Conservation (phyloP, 352 stramenopile genomes). For the Globisporangium mamillatum region DNA sequence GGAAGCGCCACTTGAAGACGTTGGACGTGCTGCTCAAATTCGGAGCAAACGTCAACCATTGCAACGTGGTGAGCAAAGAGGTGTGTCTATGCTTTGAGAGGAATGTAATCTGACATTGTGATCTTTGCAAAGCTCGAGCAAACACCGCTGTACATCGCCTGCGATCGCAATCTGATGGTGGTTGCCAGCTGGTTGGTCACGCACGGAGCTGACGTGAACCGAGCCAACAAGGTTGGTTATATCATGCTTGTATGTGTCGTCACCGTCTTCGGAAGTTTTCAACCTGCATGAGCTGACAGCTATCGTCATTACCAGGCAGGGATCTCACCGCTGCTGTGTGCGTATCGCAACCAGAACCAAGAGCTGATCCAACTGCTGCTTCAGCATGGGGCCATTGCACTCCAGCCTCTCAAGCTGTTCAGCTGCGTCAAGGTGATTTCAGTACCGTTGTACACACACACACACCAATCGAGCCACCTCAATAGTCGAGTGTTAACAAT, state of each 20-base stretch:
- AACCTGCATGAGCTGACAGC: not conserved
- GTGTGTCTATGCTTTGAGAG: not conserved
- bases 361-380: slow-evolving; percentile 44
- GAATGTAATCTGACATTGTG: not conserved
- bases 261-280: not conserved
- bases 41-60: slow-evolving; percentile 49
- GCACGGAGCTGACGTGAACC: slow-evolving; percentile 54
- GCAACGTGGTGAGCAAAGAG: slow-evolving; percentile 35
- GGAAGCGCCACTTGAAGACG: slow-evolving; percentile 50
- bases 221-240: slow-evolving; percentile 33
- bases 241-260: not conserved
- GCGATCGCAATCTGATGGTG: slow-evolving; percentile 38
- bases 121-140: slow-evolving; percentile 42
- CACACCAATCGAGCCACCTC: no score
- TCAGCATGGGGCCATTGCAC: slow-evolving; percentile 35
- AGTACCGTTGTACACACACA: not conserved
- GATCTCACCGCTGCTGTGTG: slow-evolving; percentile 50
- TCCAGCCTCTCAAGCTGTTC: slow-evolving; percentile 29
- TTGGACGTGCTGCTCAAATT: slow-evolving; percentile 52
- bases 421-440: slow-evolving; percentile 35
- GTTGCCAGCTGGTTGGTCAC: slow-evolving; percentile 48
- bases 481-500: not conserved
- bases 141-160: slow-evolving; percentile 53
- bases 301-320: slow-evolving; percentile 19
- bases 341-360: slow-evolving; percentile 50